Conservation (phyloP, 192 early-diverging fungal genomes). For the Oehlia diaphana region DNA sequence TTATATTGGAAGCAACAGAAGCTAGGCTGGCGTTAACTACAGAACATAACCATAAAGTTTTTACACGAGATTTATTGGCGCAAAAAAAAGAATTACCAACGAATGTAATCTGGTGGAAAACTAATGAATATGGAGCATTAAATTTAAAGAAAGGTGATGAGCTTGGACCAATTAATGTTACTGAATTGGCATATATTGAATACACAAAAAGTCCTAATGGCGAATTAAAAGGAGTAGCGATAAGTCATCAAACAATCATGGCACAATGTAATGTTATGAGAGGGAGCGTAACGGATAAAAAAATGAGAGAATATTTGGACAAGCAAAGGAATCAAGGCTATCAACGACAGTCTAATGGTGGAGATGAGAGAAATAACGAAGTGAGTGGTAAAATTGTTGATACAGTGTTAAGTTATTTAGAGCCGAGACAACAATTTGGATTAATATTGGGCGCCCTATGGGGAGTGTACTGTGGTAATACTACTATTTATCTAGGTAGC, state of each 20-base stretch:
- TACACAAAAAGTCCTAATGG: slow-evolving; percentile 82
- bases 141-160: slow-evolving; percentile 60
- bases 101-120: slow-evolving; percentile 79
- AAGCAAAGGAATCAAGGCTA: background rate
- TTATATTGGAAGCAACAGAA: slow-evolving; percentile 69
- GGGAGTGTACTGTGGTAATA: slow-evolving; percentile 72
- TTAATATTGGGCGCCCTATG: slow-evolving; percentile 65
- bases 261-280: slow-evolving; percentile 61
- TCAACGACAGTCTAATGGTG: background rate
- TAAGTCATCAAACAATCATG: slow-evolving; percentile 77
- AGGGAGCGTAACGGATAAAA: background rate
- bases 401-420: slow-evolving; percentile 67
- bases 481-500: slow-evolving; percentile 65
- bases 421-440: slow-evolving; percentile 82
- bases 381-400: slow-evolving; percentile 39
- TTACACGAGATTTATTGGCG: slow-evolving; percentile 69
- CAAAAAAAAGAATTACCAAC: slow-evolving; percentile 65
- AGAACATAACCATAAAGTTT: slow-evolving; percentile 70
- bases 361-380: slow-evolving; percentile 28
- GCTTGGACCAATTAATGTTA: slow-evolving; percentile 45
- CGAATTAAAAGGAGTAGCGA: slow-evolving; percentile 80
- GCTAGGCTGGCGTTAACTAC: slow-evolving; percentile 76
- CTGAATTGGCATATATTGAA: slow-evolving; percentile 82
- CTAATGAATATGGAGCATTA: slow-evolving; percentile 71
- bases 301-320: background rate